Evolutionary conservation across 2,329 filamentous ascomycete genomes (phyloP).

Genomic region (Fusarium pilosicola): DNA sequence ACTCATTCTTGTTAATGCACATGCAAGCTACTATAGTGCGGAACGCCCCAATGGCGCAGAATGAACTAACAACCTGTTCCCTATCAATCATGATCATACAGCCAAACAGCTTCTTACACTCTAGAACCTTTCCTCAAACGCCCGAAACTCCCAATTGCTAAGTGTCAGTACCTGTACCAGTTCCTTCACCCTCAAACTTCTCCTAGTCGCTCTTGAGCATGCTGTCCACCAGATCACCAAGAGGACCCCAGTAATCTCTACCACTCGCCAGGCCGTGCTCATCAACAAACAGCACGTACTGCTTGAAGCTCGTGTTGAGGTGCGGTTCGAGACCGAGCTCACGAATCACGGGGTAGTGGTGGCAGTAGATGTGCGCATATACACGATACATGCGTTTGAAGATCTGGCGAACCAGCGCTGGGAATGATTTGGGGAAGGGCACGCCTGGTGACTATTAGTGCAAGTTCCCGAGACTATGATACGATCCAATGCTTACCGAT

Average conservation of each 20-base stretch:
- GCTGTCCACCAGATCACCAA: slow-evolving; percentile 95
- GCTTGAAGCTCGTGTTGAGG: slow-evolving; percentile 99
- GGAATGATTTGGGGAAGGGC: slow-evolving; percentile 93
- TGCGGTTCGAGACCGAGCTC: slow-evolving; percentile 96
- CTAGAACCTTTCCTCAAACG: slow-evolving; percentile 19
- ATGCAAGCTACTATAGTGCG: background rate
- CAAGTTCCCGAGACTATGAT: background rate
- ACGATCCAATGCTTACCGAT: slow-evolving; percentile 68
- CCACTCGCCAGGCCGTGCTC: slow-evolving; percentile 93
- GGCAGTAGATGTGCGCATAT: slow-evolving; percentile 99
- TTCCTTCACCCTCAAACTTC: slow-evolving; percentile 21
- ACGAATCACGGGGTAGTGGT: slow-evolving; percentile 97
- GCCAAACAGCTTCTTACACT: slow-evolving; percentile 25
- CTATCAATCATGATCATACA: slow-evolving; percentile 36
- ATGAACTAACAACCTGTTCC: slow-evolving; percentile 4
- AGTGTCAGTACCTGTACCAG: slow-evolving; percentile 6
- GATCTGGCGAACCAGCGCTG: slow-evolving; percentile 87
- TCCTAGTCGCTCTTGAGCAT: slow-evolving; percentile 91
- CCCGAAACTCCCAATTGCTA: slow-evolving; percentile 35
- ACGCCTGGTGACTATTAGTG: slow-evolving; percentile 67
- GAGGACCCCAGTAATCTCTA: slow-evolving; percentile 95
- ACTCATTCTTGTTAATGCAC: background rate
- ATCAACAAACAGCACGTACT: slow-evolving; percentile 98
- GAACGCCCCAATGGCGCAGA: background rate
- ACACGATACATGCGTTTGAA: slow-evolving; percentile 99